Conservation (phyloP, 768 basidiomycete genomes). For the Naganishia kalamii region DNA sequence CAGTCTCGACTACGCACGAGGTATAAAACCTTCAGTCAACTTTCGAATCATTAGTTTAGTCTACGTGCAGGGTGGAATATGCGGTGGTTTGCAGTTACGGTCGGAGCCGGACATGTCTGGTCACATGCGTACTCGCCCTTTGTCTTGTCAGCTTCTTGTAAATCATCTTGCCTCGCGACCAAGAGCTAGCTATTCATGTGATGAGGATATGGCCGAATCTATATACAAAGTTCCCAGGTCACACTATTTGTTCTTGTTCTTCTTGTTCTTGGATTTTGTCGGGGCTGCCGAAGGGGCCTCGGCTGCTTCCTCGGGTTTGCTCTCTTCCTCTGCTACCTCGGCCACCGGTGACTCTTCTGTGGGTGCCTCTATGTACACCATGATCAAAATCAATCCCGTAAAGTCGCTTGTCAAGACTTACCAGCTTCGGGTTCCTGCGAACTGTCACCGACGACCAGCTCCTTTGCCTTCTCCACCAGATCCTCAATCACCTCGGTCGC, state of each 20-base stretch:
- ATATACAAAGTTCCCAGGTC: background rate
- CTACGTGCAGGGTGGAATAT: too few relatives aligned
- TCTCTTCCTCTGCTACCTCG: slow-evolving; percentile 5
- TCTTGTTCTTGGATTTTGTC: slow-evolving; percentile 10
- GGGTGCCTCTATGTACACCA: background rate
- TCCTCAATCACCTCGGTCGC: slow-evolving; percentile 24
- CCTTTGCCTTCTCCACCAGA: slow-evolving; percentile 43
- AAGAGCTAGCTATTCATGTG: background rate
- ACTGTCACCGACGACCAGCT: slow-evolving; percentile 32
- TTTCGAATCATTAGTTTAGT: too few relatives aligned
- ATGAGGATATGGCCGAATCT: background rate
- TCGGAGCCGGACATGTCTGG: too few relatives aligned
- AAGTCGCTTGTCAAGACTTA: background rate
- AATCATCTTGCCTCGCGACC: too few relatives aligned
- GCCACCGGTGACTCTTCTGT: background rate
- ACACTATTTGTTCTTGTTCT: slow-evolving; percentile 13
- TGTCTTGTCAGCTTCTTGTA: too few relatives aligned
- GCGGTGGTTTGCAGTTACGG: too few relatives aligned
- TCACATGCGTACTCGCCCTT: too few relatives aligned
- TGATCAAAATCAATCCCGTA: background rate
- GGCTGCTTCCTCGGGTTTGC: background rate
- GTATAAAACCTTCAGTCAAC: too few relatives aligned
- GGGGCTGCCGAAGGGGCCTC: background rate
- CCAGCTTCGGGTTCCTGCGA: background rate
- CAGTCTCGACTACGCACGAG: too few relatives aligned